Base-by-base conservation (phyloP, 2,329 filamentous ascomycete genomes). In the Beauveria asiatica region DNA sequence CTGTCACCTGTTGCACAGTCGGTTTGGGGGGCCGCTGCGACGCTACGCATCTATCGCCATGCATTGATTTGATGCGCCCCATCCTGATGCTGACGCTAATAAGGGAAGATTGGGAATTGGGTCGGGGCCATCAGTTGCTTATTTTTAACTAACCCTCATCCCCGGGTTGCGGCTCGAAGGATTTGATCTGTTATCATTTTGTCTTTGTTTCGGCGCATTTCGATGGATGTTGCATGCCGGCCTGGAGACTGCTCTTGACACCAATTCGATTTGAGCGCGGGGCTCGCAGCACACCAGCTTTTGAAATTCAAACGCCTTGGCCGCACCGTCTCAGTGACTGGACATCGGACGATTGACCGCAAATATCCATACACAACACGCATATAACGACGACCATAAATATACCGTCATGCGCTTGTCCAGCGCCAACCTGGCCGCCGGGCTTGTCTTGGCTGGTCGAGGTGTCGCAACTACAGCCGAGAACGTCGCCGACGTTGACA, bases 401-500 rank as follows among this genome's bases (percentile, higher is more conserved):
- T 11, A 19, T 3, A 42, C 33, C 21, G 21, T 2, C 11, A 55
- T 60, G 58, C 49, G 42, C 42, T 25, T 50, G 16, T 55, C 42
- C 21, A 55, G 33, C 41, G 59, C 44, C 30, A 51, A 45, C 53
- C 30, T 58, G 16, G 57, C 56, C 5, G 55, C 56, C 37, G 57
- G 52, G n/a, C 21, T 62, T 9, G 53, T 61, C 53, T 13, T 49
- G 41, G 51, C 44, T 27, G 30, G 30, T n/a, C 49, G 21, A 19
- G 9, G 44, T 45, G 64, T 41, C 41, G 54, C 60, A 9, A 60
- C 56, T 44, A 50, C 60, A 25, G 49, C 59, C n/a, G 39, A 61
- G 2, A 54, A 60, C 30, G 68, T 74, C 59, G 67, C 70, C 21
- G 64, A 69, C 59, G 70, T 70, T 9, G 63, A 67, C 21, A 39